Base-by-base conservation (phyloP, 331 rosid species). In the Erythrophleum ivorense region DNA sequence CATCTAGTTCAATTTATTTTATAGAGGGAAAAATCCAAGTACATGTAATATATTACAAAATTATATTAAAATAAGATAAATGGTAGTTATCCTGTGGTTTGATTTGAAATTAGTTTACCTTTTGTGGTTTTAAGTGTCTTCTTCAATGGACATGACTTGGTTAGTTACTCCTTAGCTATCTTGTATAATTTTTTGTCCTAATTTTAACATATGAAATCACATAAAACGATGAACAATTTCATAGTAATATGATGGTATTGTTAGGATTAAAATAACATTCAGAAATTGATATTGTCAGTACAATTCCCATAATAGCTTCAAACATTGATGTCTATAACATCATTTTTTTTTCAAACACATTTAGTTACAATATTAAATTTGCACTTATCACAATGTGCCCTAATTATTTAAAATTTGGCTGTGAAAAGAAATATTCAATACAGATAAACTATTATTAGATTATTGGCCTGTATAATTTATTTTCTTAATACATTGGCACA, bases 41-140 rank as follows among this genome's bases (percentile, higher is more conserved):
- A 41, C 31, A 29, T 50, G n/a, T 53, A 76, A 52, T 49, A 68
- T 43, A 7, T 43, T 68, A 18, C 74, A 41, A 68, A 67, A 41
- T 67, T 64, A 18, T 34, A 64, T 64, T 54, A 16, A 54, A 52
- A 52, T 3, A 43, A 43, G 48, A 5, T 43, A 43, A 4, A 4
- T 43, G 3, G 48, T 6, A 43, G 48, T 43, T 43, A 24, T 19
- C 29, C 1, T 65, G 49, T 65, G 71, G 29, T 16, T 36, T 64
- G 71, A 15, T 40, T 38, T 66, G 48, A 7, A 40, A 41, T 19
- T 16, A 19, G 21, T 41, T 40, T 41, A 2, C 16, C 18, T 5
- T 68, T 19, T 43, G 54, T 64, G 38, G 46, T 64, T 33, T 64
- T 3, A 62, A 62, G 40, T 24, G 33, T 62, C 18, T 62, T 11